These are phyloP conservation scores for Platanthera guangdongensis DNA, from an alignment of 106 monocot genomes.

Conservation along the genomic window DNA sequence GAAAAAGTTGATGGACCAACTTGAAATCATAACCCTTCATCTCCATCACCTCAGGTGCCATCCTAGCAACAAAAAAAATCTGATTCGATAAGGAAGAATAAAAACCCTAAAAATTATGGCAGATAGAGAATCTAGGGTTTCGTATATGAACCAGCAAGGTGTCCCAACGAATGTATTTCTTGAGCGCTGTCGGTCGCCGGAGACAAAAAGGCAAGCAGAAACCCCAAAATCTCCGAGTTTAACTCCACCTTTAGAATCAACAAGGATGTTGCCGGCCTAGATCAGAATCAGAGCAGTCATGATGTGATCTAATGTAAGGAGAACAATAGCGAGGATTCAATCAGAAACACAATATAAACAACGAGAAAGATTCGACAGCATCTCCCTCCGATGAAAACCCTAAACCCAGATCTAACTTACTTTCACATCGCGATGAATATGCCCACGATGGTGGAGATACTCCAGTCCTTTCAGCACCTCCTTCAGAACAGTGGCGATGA, in stretches of 20 bases:
- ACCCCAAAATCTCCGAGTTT: constrained; percentile 90
- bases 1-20: constrained; percentile 15
- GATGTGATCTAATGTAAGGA: neutral
- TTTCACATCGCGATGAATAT: constrained; percentile 97
- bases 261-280: constrained; percentile 80
- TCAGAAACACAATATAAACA: neutral
- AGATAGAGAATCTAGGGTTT: neutral
- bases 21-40: constrained; percentile 62
- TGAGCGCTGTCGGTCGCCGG: constrained; percentile 45
- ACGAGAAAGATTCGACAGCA: neutral
- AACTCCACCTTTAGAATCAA: constrained; percentile 52
- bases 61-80: constrained; percentile 26
- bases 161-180: constrained; percentile 89
- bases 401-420: constrained; percentile 17
- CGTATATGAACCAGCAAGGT: constrained; percentile 52
- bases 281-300: neutral
- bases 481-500: constrained; percentile 70
- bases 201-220: constrained; percentile 67
- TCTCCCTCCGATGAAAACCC: neutral
- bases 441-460: constrained; percentile 87
- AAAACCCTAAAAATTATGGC: neutral
- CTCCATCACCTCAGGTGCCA: constrained; percentile 78
- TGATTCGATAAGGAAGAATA: neutral
- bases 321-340: neutral
- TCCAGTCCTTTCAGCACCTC: constrained; percentile 75